Conservation (phyloP, 1,284 basidiomycete species). For the Papiliotrema fonsecae region DNA sequence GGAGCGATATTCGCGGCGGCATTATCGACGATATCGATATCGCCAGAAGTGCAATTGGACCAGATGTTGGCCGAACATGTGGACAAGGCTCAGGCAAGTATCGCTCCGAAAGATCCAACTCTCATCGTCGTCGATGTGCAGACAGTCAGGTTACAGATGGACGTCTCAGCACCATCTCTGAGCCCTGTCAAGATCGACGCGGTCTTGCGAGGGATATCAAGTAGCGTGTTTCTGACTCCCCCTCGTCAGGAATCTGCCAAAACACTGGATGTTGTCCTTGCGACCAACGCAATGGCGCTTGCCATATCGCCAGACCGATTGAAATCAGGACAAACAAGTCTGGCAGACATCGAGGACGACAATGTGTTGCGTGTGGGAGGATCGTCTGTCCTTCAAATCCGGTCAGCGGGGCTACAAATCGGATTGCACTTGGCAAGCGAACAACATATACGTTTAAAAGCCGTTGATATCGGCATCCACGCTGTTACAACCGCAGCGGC, state of each 20-base stretch:
- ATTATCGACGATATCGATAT: not conserved
- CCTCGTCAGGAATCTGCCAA: not conserved
- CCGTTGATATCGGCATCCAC: not conserved
- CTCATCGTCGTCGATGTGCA: not conserved
- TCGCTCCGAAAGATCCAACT: not conserved
- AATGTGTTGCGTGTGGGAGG: no score
- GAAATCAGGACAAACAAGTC: not conserved
- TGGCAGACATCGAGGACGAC: not conserved
- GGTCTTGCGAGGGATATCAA: not conserved
- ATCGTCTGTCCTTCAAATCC: not conserved
- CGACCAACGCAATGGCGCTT: not conserved
- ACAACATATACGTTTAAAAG: not conserved
- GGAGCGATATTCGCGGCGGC: not conserved
- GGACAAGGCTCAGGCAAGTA: not conserved
- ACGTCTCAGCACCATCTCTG: not conserved
- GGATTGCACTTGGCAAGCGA: not conserved
- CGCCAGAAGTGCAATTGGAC: not conserved
- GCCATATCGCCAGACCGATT: not conserved
- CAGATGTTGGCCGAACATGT: not conserved
- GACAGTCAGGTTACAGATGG: not conserved
- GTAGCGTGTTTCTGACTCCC: not conserved
- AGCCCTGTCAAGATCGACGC: not conserved
- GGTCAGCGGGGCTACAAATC: not conserved
- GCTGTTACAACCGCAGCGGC: not conserved
- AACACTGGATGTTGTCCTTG: not conserved